Conservation (phyloP, 2,329 filamentous ascomycete species). For the Davidsoniella australis region DNA sequence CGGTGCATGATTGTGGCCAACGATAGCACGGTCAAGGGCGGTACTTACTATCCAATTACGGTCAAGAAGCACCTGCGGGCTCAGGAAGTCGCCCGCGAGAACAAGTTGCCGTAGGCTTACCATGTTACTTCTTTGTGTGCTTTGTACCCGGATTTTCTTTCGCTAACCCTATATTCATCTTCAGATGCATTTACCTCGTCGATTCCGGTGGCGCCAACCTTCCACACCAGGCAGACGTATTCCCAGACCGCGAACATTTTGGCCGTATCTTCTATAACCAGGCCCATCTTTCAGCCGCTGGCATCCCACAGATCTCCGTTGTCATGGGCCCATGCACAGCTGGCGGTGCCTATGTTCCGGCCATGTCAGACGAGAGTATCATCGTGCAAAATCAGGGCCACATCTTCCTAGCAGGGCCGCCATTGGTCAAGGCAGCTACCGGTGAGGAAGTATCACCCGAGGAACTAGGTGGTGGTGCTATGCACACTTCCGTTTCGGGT, state of each 20-base stretch:
- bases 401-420: conserved; percentile 89
- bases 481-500: conserved; percentile 80
- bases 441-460: conserved; percentile 84
- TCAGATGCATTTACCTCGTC: conserved; percentile 78
- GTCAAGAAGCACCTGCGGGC: conserved; percentile 94
- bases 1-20: conserved; percentile 89
- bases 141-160: background rate
- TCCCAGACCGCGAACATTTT: conserved; percentile 89
- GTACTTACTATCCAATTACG: conserved; percentile 92
- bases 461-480: conserved; percentile 73
- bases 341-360: conserved; percentile 86
- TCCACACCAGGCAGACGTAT: conserved; percentile 87
- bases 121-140: background rate
- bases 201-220: conserved; percentile 92
- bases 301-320: conserved; percentile 84
- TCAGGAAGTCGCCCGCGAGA: conserved; percentile 80
- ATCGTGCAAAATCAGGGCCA: conserved; percentile 94
- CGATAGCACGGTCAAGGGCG: conserved; percentile 92
- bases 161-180: conserved; percentile 4
- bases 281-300: conserved; percentile 73
- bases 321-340: conserved; percentile 97
- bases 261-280: conserved; percentile 98
- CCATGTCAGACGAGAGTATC: conserved; percentile 95
- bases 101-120: conserved; percentile 45
- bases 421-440: conserved; percentile 88